Evolutionary conservation across 2,329 filamentous ascomycete species (phyloP).

Genomic region (Aureobasidium lini): DNA sequence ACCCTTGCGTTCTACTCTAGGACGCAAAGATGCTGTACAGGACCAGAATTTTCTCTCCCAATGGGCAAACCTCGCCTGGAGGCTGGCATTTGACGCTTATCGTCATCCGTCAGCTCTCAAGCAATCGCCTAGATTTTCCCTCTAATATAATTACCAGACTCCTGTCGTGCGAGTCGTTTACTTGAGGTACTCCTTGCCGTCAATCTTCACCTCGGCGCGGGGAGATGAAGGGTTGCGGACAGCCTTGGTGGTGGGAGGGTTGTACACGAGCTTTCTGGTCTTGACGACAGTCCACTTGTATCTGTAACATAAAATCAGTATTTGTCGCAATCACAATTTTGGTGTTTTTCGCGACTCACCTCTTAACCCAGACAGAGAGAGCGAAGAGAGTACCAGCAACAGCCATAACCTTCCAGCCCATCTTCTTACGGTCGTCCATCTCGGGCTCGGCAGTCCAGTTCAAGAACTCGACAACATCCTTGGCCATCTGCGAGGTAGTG

Average conservation of each 20-base stretch:
- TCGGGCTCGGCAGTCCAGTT: constrained; percentile 99
- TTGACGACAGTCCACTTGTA: constrained; percentile 99
- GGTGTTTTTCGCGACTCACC: constrained; percentile 36
- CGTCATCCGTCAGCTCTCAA: not conserved
- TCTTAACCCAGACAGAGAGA: constrained; percentile 93
- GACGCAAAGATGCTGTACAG: constrained; percentile 13
- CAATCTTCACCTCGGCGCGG: constrained; percentile 7
- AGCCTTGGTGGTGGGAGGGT: constrained; percentile 49
- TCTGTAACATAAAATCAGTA: constrained; percentile 31
- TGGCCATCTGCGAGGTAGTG: constrained; percentile 97
- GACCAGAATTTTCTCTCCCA: constrained; percentile 9
- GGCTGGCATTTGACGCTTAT: not conserved
- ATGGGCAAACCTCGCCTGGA: not conserved
- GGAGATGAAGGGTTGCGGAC: constrained; percentile 13
- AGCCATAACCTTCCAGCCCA: constrained; percentile 93
- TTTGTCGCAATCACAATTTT: not conserved
- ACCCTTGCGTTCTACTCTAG: not conserved
- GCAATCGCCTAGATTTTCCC: constrained; percentile 6
- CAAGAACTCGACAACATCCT: constrained; percentile 97
- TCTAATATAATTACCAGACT: constrained; percentile 11
- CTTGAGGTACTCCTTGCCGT: constrained; percentile 1
- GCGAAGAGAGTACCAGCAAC: constrained; percentile 73
- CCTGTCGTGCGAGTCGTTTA: not conserved
- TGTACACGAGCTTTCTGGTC: constrained; percentile 87
- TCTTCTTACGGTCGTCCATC: constrained; percentile 99